Evolutionary conservation across 1,284 basidiomycete genomes (phyloP), one percentile per base, ranked within the genome.

Genomic region (Mycena sp.): DNA sequence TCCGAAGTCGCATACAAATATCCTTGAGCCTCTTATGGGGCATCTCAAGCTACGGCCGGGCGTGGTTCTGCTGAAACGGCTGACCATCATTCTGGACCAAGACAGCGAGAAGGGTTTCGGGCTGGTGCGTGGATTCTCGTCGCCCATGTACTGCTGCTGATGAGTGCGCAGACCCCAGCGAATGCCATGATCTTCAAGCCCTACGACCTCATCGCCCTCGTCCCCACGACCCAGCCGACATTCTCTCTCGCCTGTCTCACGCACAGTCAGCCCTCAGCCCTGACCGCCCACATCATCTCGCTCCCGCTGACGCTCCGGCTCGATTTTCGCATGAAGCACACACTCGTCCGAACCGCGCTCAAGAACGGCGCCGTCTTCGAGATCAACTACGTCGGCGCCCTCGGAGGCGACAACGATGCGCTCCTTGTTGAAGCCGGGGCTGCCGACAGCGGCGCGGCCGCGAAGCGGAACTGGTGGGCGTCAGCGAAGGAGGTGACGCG

Each of bases 311-410:
- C 90, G 0, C 80, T 88, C 0, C 87, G 93, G 3, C 83, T 94
- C 0, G 90, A 93, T 0, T 95, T 92, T 74, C 84, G 90, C 69
- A 81, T 96, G 67, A 94, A 93, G 71, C 90, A 94, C 67, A 94
- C 92, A 0, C 83, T 94, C 45, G 85, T 96, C 37, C 86, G 91
- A 45, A 90, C 91, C 0, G 93, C 94, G 0, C 81, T 94, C 14
- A 89, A 90, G 69, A 93, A 94, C 67, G 95, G 95, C 6, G 89
- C 89, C 0, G 89, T 90, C 0, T 95, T 96, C 70, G 94, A 96
- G 74, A 84, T 96, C 51, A 83, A 81, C 62, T 94, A 96, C 67
- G 84, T 85, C 0, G 91, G 91, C 17, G 89, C 91, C 0, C 75
- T 94, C 0, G 86, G 87, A 1, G 87, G 83, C 0, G 86, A 88